phyloP scores from a whole-genome alignment of 345 rosid genomes.

The Eutrema japonicum region DNA sequence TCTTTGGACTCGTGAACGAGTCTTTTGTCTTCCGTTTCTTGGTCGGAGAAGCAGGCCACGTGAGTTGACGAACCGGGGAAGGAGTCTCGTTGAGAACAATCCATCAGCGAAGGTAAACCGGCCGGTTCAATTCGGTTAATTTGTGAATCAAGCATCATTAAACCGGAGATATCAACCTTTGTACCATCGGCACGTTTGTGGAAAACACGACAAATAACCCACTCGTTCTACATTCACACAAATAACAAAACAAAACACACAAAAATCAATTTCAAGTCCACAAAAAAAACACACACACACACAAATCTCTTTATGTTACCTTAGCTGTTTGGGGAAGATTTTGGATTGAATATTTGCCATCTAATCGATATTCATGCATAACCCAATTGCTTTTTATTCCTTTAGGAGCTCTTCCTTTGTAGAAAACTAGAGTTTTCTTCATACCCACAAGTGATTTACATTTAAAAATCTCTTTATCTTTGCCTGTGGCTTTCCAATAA shows the following conservation, averaged over 20 bases:
- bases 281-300: neutral
- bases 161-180: constrained; percentile 52
- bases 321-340: constrained; percentile 61
- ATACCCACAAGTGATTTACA: constrained; percentile 72
- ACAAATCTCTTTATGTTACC: constrained; percentile 35
- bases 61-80: constrained; percentile 46
- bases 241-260: constrained; percentile 8
- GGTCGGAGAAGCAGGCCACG: constrained; percentile 96
- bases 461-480: constrained; percentile 60
- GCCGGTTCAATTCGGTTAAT: constrained; percentile 41
- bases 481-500: constrained; percentile 81
- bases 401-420: constrained; percentile 84
- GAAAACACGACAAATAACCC: constrained; percentile 80
- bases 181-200: constrained; percentile 64
- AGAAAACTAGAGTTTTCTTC: constrained; percentile 93
- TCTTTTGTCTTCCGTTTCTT: constrained; percentile 46
- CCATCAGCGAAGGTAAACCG: constrained; percentile 65
- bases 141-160: constrained; percentile 44
- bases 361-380: constrained; percentile 85
- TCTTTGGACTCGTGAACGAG: constrained; percentile 44
- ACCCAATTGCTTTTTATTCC: constrained; percentile 82
- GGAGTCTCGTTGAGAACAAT: constrained; percentile 49
- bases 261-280: constrained; percentile 3
- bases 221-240: constrained; percentile 62
- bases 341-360: constrained; percentile 63